Percentiles rank a stretch among this genome's conserved stretches.
These are phyloP conservation scores for Quercus rubra DNA, from an alignment of 306 rosid genomes.

Conservation along the genomic window DNA sequence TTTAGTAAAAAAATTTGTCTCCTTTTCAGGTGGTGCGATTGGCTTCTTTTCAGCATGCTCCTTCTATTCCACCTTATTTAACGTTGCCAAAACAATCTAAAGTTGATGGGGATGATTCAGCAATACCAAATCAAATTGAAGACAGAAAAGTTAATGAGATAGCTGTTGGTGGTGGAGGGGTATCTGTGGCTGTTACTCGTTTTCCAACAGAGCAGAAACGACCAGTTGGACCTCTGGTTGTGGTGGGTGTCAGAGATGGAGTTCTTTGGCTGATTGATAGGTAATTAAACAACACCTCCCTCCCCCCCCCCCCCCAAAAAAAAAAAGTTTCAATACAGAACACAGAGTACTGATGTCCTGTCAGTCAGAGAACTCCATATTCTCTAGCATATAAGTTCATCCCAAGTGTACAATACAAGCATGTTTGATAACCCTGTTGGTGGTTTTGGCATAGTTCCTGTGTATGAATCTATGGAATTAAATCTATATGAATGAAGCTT, in stretches of 20 bases:
- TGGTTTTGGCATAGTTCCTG: neutral
- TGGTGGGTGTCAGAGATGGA: constrained; percentile 96
- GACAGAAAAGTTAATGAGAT: constrained; percentile 81
- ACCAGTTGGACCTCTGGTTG: constrained; percentile 87
- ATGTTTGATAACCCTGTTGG: neutral
- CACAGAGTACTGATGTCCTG: neutral
- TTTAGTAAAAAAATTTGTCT: constrained; percentile 1
- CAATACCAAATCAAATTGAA: constrained; percentile 51
- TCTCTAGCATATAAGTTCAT: neutral
- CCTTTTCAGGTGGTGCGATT: constrained; percentile 82
- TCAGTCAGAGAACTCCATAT: neutral
- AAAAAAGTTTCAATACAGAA: neutral
- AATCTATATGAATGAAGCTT: neutral
- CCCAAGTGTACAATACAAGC: neutral
- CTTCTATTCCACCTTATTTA: constrained; percentile 93
- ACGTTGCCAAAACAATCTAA: constrained; percentile 71
- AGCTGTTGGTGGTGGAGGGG: constrained; percentile 99
- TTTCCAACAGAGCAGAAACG: constrained; percentile 97
- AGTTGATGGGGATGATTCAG: constrained; percentile 67
- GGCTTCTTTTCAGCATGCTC: constrained; percentile 99
- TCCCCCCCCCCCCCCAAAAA: neutral
- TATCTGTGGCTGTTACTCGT: constrained; percentile 92
- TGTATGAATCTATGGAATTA: neutral
- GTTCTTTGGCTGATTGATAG: constrained; percentile 99
- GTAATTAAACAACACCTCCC: constrained; percentile 34